phyloP scores from a whole-genome alignment of 2,329 filamentous ascomycete species.

The Penicillium aurantiogriseum region DNA sequence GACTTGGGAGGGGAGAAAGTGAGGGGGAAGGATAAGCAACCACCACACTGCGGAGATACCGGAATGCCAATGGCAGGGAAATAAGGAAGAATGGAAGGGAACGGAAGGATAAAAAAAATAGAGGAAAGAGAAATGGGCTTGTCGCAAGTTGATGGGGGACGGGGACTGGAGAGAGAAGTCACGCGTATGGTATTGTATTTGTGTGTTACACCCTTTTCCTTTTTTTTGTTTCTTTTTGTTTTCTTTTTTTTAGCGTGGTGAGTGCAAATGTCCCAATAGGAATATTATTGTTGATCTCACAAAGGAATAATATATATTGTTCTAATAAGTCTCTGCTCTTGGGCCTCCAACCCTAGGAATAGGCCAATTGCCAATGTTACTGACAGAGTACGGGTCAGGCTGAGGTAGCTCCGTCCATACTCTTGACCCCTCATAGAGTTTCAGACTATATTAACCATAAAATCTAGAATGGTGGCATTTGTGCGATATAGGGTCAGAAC shows the following conservation, averaged over 20 bases:
- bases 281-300: neutral
- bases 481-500: conserved; percentile 6
- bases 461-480: neutral
- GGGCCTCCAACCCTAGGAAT: neutral
- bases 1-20: conserved; percentile 12
- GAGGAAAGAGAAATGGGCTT: conserved; percentile 7
- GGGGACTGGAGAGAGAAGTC: conserved; percentile 2
- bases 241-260: neutral
- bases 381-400: conserved; percentile 4
- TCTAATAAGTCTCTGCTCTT: neutral
- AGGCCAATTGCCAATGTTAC: conserved; percentile 1
- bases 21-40: conserved; percentile 13
- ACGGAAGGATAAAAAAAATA: conserved; percentile 9
- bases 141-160: conserved; percentile 7
- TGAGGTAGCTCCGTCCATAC: conserved; percentile 5
- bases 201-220: conserved; percentile 5
- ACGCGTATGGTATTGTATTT: conserved; percentile 14
- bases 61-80: conserved; percentile 10
- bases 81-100: neutral
- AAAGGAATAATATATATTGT: neutral
- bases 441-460: neutral
- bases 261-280: neutral
- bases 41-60: conserved; percentile 5
- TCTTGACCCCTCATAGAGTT: conserved; percentile 4
- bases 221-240: too few species aligned